Evolutionary conservation across 495 filamentous ascomycete genomes (phyloP).

Genomic region (Hamigera avellanea): DNA sequence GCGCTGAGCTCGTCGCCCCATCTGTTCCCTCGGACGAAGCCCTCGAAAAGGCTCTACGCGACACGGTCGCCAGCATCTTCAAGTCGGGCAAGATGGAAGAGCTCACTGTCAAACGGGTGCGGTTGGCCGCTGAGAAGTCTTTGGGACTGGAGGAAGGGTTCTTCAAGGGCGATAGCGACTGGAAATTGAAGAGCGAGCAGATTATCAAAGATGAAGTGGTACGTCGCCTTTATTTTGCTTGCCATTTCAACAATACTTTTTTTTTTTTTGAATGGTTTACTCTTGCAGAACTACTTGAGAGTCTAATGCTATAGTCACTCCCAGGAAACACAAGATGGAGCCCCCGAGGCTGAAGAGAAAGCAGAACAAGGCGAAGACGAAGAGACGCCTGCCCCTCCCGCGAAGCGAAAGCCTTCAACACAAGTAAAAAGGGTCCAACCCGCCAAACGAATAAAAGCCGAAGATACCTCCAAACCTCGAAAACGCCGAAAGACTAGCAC

Average conservation of each 20-base stretch:
- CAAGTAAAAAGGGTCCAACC: conserved; percentile 8
- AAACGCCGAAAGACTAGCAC: conserved; percentile 28
- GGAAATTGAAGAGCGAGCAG: conserved; percentile 72
- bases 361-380: conserved; percentile 6
- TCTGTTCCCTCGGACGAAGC: conserved; percentile 19
- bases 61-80: conserved; percentile 47
- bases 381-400: conserved; percentile 5
- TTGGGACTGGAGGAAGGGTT: conserved; percentile 56
- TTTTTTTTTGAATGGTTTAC: no score
- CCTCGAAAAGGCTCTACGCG: conserved; percentile 45
- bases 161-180: conserved; percentile 49
- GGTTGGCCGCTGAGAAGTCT: conserved; percentile 52
- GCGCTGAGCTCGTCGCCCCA: conserved; percentile 5
- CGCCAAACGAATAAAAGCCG: conserved; percentile 18
- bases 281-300: not conserved
- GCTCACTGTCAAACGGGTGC: conserved; percentile 68
- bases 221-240: conserved; percentile 29
- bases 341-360: conserved; percentile 4
- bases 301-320: conserved; percentile 1
- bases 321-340: conserved; percentile 22
- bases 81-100: conserved; percentile 43
- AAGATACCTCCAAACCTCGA: conserved; percentile 11
- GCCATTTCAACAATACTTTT: not conserved
- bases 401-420: conserved; percentile 7
- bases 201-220: conserved; percentile 64